Percentiles rank a stretch among this genome's conserved stretches.
These are phyloP conservation scores for Obelidium mucronatum DNA, from an alignment of 192 early-diverging fungal species.

Conservation along the genomic window DNA sequence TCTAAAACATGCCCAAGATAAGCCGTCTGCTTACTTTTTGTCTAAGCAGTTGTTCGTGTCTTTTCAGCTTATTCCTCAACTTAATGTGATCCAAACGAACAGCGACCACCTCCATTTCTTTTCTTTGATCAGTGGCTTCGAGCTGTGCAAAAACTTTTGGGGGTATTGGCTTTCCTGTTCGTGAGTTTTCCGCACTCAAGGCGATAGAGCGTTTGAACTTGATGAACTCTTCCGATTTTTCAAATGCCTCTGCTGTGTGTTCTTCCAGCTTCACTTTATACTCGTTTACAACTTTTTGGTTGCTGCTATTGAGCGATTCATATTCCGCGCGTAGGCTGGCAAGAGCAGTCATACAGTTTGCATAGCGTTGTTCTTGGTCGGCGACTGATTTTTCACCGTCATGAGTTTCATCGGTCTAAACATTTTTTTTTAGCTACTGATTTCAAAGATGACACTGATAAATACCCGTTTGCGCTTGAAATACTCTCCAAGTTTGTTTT, in stretches of 20 bases:
- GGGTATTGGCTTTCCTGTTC: conserved; percentile 59
- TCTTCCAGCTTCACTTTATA: conserved; percentile 56
- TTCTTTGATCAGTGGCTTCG: conserved; percentile 56
- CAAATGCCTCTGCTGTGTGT: conserved; percentile 48
- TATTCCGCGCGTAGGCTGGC: conserved; percentile 44
- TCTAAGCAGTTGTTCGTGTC: conserved; percentile 59
- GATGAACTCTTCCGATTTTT: conserved; percentile 54
- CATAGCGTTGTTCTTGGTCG: conserved; percentile 63
- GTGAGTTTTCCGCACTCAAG: conserved; percentile 56
- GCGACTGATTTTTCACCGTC: conserved; percentile 58
- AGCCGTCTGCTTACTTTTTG: conserved; percentile 66
- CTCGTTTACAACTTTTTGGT: conserved; percentile 47
- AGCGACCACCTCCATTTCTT: conserved; percentile 63
- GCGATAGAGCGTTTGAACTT: conserved; percentile 57
- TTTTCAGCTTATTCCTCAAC: conserved; percentile 60
- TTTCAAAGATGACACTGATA: not conserved
- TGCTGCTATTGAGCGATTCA: conserved; percentile 45
- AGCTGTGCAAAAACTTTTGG: conserved; percentile 57
- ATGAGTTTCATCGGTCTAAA: conserved; percentile 58
- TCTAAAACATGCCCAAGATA: not conserved
- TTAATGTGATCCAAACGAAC: conserved; percentile 69
- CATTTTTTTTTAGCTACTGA: too few species aligned
- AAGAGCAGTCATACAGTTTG: conserved; percentile 50
- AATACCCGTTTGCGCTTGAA: conserved; percentile 63
- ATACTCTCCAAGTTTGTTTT: conserved; percentile 64